These are phyloP conservation scores for Syzygium jambos DNA, from an alignment of 345 rosid species.

Conservation along the genomic window DNA sequence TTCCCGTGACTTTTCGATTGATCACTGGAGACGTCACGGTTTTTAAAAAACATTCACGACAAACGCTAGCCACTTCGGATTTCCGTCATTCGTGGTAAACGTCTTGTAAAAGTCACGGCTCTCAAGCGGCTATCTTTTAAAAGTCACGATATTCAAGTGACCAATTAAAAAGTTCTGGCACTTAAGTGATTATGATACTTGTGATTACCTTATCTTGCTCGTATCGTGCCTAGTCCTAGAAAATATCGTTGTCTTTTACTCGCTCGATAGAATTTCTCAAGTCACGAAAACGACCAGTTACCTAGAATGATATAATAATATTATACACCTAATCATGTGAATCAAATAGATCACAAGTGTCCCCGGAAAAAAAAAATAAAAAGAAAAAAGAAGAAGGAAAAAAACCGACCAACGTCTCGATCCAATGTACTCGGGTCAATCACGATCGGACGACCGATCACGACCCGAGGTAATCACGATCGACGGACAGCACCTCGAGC, in stretches of 20 bases:
- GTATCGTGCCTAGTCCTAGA: fast-evolving
- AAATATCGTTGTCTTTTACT: background rate
- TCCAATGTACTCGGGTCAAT: background rate
- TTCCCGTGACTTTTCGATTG: no score
- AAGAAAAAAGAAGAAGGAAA: background rate
- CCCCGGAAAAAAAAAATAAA: fast-evolving
- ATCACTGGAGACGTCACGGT: no score
- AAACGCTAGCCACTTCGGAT: no score
- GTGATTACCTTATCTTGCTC: background rate
- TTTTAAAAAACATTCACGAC: no score
- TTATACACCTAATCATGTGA: background rate
- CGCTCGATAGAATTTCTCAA: background rate
- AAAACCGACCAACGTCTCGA: background rate
- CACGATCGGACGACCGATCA: background rate
- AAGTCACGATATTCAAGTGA: no score
- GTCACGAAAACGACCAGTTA: background rate
- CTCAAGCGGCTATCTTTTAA: no score
- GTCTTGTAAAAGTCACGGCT: no score
- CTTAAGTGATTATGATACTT: no score
- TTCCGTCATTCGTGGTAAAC: no score
- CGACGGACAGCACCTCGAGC: background rate
- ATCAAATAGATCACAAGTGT: no score
- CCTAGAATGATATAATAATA: background rate
- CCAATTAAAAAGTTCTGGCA: no score
- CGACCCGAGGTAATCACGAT: background rate